Base-by-base conservation (phyloP, 129 eudicot species). In the Rutidosis leptorrhynchoides region DNA sequence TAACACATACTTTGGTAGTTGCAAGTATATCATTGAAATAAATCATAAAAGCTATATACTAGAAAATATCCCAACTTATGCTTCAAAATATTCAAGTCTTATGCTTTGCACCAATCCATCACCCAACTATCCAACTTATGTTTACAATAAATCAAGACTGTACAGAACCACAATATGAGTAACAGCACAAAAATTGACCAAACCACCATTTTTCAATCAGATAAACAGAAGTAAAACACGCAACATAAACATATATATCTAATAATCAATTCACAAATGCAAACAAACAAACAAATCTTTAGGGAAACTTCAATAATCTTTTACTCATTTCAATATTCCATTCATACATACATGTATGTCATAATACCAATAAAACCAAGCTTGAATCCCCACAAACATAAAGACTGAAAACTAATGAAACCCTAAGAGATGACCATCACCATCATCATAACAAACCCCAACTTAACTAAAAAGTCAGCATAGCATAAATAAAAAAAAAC, bases 401-500 rank as follows among this genome's bases (percentile, higher is more conserved):
- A 51, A 40, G 16, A 51, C 56, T 51, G 19, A 51, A 51, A 51
- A n/a, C 56, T 51, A 51, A 16, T 12, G 9, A 32, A 32, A 40
- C 46, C 46, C 46, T 40, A 40, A 11, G 12, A 2, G 46, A 40
- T 40, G 46, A 40, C 4, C 16, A 40, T 40, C 21, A n/a, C n/a
- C n/a, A 40, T 40, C n/a, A 51, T 51, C 56, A 51, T 48, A 35
- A 35, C 53, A 22, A 62, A 72, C 42, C 57, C 53, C 29, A 6
- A 21, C 25, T 26, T 24, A 27, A 17, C 20, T 7, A 7, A 37
- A 37, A 15, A 40, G 46, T 12, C 46, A 40, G 16, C 16, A 12
- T 28, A 29, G 4, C 45, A 70, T n/a, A n/a, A n/a, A n/a, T n/a
- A 24, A 16, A 66, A 58, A 40, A 58, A 76, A 54, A 16, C 27